Base-by-base conservation (phyloP, 768 basidiomycete species). In the Floccularia luteovirens region DNA sequence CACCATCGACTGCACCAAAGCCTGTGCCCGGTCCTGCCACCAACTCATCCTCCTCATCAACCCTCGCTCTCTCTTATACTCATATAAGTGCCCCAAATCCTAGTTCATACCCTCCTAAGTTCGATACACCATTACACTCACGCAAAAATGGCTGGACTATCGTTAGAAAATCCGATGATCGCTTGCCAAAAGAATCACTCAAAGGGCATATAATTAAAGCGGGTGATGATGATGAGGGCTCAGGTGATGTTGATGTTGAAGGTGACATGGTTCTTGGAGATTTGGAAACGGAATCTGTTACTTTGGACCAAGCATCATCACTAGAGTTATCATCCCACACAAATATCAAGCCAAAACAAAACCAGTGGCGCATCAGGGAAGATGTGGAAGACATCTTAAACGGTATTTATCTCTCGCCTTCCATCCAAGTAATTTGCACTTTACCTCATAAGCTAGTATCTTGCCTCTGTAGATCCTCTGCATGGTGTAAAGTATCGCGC, bases 11-110 rank as follows among this genome's bases (percentile, higher is more conserved):
- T 16, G 62, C 72, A 14, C 76, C 83, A 11, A 77, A 67, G 46
- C 71, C 71, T 30, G 76, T 81, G 8, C 77, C 78, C 36, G 68
- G 62, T 39, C 58, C 44, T 21, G n/a, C n/a, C n/a, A 48, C 61
- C 7, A 58, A 52, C 14, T 69, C 66, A 25, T 59, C 56, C 20
- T 83, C 82, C 4, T 76, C 78, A 0, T 81, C 81, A 1, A 79
- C 79, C 21, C 69, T 89, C 16, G 75, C 82, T 24, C 83, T 81
- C 47, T 89, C 86, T 7, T 90, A 86, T 59, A 90, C 87, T 34
- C 85, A 90, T 58, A 61, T 90, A 25, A 72, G 69, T 46, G 77
- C 78, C 2, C 87, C 86, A 17, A 77, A 78, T 57, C 77, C 82
- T 20, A 75, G 79, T 44, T 88, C 86, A 12, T 88, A 88, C 58